Conservation (phyloP, 2,329 filamentous ascomycete species). For the Fusarium camptoceras region DNA sequence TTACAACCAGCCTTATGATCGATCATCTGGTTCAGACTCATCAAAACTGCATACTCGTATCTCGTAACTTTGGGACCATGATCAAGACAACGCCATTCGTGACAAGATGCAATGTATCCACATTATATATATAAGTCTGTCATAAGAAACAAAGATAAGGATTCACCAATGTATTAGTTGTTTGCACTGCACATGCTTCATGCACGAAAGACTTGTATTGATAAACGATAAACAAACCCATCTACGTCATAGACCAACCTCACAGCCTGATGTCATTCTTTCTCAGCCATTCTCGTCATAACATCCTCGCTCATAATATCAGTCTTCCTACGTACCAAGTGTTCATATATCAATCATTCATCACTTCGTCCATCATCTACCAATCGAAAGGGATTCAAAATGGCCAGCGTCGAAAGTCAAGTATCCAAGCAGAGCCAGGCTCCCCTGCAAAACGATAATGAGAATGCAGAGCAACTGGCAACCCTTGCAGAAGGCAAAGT, state of each 20-base stretch:
- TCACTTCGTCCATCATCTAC: not conserved
- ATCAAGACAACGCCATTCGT: not conserved
- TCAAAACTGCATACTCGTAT: not conserved
- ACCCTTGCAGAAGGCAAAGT: constrained; percentile 41
- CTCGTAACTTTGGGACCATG: no score
- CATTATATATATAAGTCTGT: constrained; percentile 14
- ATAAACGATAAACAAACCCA: constrained; percentile 2
- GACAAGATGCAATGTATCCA: not conserved
- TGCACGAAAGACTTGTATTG: constrained; percentile 2
- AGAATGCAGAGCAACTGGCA: constrained; percentile 37
- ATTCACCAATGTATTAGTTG: not conserved
- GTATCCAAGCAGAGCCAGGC: constrained; percentile 11
- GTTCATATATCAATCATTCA: not conserved
- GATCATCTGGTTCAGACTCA: not conserved
- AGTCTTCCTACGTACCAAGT: not conserved
- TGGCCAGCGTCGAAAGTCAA: constrained; percentile 24
- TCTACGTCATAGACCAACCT: constrained; percentile 33
- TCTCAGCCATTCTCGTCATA: constrained; percentile 1
- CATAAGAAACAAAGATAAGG: constrained; percentile 15
- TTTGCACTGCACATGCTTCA: constrained; percentile 13
- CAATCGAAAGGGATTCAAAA: not conserved
- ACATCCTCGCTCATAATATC: not conserved
- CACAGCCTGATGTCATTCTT: constrained; percentile 26
- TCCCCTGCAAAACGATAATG: constrained; percentile 37
- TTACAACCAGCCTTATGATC: not conserved